Conservation (phyloP, 495 filamentous ascomycete genomes). For the Glonium stellatum region DNA sequence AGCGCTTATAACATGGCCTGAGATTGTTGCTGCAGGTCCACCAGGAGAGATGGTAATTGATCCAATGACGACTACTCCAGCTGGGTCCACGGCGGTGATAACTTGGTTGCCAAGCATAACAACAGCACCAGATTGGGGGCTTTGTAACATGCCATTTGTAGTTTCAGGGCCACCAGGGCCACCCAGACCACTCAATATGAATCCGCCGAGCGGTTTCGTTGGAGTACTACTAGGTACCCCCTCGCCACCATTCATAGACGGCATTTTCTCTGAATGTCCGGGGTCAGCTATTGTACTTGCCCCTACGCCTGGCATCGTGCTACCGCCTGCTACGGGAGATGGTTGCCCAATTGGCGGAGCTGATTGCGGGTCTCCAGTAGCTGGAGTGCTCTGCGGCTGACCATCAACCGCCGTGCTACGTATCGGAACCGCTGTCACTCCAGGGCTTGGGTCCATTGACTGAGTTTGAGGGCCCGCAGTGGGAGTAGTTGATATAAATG, state of each 20-base stretch:
- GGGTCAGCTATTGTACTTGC: too few species aligned
- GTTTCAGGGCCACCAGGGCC: too few species aligned
- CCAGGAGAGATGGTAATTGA: background rate
- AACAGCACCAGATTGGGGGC: too few species aligned
- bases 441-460: background rate
- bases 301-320: background rate
- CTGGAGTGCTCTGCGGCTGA: background rate
- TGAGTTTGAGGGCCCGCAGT: background rate
- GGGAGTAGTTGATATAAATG: background rate
- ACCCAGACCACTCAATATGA: background rate
- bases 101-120: background rate
- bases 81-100: background rate
- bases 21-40: background rate
- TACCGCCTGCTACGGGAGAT: background rate
- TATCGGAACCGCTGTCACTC: background rate
- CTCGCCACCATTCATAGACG: too few species aligned
- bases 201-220: background rate
- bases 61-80: background rate
- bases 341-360: background rate
- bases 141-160: too few species aligned
- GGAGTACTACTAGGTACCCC: background rate
- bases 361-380: background rate
- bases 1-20: background rate
- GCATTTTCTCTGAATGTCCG: too few species aligned
- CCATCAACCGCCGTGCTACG: background rate